These are phyloP conservation scores for Tulasnella sp. DNA, from an alignment of 768 basidiomycete genomes.

Conservation along the genomic window DNA sequence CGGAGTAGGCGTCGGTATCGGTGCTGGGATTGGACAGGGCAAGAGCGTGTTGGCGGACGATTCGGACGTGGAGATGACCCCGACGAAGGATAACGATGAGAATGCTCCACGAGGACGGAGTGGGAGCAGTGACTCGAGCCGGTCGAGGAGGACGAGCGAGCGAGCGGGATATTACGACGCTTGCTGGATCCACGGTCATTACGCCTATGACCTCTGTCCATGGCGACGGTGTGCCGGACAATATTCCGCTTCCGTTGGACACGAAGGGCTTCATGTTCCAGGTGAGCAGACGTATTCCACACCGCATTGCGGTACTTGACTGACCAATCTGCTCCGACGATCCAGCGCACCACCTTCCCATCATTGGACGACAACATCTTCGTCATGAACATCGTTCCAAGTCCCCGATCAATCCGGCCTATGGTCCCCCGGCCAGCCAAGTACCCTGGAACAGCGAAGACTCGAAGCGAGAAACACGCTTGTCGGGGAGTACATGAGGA, in stretches of 20 bases:
- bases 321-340: no score
- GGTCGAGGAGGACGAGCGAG: not conserved
- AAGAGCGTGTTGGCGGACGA: constrained; percentile 4
- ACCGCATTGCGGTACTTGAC: no score
- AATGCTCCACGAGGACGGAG: not conserved
- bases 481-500: constrained; percentile 3
- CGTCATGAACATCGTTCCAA: constrained; percentile 11
- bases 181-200: not conserved
- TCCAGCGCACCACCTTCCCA: not conserved
- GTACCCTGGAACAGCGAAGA: not conserved
- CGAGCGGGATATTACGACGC: not conserved
- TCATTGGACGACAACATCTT: constrained; percentile 14
- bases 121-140: not conserved
- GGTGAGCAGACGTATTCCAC: no score
- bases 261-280: no score
- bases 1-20: not conserved
- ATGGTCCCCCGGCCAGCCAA: not conserved
- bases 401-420: not conserved
- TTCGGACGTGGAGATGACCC: not conserved
- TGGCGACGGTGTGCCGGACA: not conserved
- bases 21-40: not conserved
- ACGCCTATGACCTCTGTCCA: not conserved
- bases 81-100: not conserved
- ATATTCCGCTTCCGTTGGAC: no score
- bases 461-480: not conserved